Evolutionary conservation across 306 rosid species (phyloP).

Genomic region (Rosa lucieae): DNA sequence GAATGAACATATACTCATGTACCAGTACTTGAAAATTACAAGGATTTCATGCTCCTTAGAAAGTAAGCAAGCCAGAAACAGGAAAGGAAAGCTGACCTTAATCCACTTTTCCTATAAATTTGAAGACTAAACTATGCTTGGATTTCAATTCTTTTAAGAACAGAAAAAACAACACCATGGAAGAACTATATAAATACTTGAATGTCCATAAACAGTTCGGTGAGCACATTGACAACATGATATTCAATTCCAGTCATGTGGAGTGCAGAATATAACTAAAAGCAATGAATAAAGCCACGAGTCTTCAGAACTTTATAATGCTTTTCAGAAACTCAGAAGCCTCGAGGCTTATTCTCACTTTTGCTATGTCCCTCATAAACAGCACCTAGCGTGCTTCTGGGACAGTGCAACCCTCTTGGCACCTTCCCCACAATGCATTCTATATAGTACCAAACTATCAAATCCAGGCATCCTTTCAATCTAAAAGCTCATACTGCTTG

Average conservation of each 20-base stretch:
- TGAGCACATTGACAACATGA: neutral
- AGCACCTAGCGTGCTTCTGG: neutral
- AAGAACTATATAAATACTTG: neutral
- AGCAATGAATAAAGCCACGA: neutral
- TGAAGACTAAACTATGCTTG: neutral
- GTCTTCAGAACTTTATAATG: constrained; percentile 1
- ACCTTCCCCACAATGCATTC: neutral
- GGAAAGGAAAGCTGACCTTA: neutral
- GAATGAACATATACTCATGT: neutral
- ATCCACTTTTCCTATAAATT: neutral
- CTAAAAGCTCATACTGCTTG: neutral
- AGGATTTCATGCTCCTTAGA: neutral
- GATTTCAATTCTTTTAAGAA: neutral
- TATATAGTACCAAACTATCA: neutral
- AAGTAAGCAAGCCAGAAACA: constrained; percentile 4
- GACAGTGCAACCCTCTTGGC: constrained; percentile 14
- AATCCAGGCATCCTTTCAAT: constrained; percentile 4
- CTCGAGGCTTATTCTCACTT: constrained; percentile 16
- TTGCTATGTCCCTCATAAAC: neutral
- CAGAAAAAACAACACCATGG: neutral
- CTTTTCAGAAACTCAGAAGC: neutral
- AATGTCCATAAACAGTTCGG: neutral
- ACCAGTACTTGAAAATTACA: neutral
- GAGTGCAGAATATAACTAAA: neutral
- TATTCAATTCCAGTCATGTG: constrained; percentile 1